Base-by-base conservation (phyloP, 768 basidiomycete species). In the Amanita pallidorosea region DNA sequence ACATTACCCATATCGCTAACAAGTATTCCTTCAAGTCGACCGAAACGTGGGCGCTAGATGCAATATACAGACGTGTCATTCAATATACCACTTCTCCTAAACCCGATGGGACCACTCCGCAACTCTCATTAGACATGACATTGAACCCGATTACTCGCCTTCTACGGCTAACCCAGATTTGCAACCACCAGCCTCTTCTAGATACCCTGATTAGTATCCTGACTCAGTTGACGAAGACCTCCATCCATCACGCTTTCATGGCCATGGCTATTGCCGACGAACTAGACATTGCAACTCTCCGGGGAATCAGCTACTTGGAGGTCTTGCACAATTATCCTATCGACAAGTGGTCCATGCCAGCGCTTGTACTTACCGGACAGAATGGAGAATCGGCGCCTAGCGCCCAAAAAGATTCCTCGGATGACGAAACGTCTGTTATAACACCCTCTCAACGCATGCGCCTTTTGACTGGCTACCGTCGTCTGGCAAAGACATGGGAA, bases 201-300 rank as follows among this genome's bases (percentile, higher is more conserved):
- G 68, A 67, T 45, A 79, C 82, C 0, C 77, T 85, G 76, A 70
- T 83, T 56, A 57, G 62, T 15, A 64, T 83, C 8, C 69, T 88
- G 44, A 69, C 73, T 35, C 75, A 79, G 56, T 69, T 85, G 49
- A 85, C 86, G 81, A 65, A 66, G 36, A 66, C 64, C 27, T 84
- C 82, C 2, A 63, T 81, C 42, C 77, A 78, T 54, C 84, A 84
- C 58, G 82, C 84, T 5, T 82, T 83, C 60, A 70, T 85, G 44
- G 83, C 83, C 3, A 83, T 88, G 80, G 73, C 74, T 6, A 74
- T 88, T 20, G 78, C 82, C 3, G 85, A 88, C 57, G 85, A 88
- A 53, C 71, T 87, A 25, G 66, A 80, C 57, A 67, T 88, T 45
- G 70, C 76, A 34, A 64, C 69, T 1, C 67, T 88, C 36, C 72